Evolutionary conservation across 108 stramenopile genomes (phyloP), one percentile per base, ranked within the genome.

Genomic region (Fragilaria radians): DNA sequence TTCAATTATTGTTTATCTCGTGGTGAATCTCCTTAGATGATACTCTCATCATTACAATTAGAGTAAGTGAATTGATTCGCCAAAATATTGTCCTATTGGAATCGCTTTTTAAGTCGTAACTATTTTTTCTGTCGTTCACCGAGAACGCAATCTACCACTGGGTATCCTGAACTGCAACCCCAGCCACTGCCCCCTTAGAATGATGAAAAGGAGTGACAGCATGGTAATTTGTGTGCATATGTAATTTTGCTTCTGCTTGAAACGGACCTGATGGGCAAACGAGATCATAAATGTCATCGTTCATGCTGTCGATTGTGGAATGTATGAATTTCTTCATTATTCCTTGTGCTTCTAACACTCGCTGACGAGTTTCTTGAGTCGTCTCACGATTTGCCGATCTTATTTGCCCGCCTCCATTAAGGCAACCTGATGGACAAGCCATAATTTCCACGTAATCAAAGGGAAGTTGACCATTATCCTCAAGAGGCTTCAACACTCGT

Each of bases 371-470:
- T 57, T 93, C 84, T 1, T 79, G 69, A 0, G 91, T 88, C n/a
- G 82, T 85, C 71, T 93, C 91, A 47, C 82, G 68, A 33, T 62
- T 60, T 23, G 66, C 67, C 5, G 32, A 30, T 11, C 59, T 54
- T 25, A 86, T 66, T 62, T 93, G 91, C 46, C 98, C 98, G 32
- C 98, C 98, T 36, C 98, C 98, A 70, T 99, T 99, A 33, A 88
- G 66, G 65, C 98, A 98, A 26, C 97, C 97, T 25, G 82, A 77
- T 21, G 98, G 98, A 66, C 98, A 99, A 34, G 98, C 98, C 97
- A 99, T 97, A 22, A 90, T 81, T 78, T 99, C 98, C 0, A 99
- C 80, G 52, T 89, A 95, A 59, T 97, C 82, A 58, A 78, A 84
- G 9, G 45, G 25, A 32, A 19, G 54, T 49, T 32, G 32, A 63